Evolutionary conservation across 768 basidiomycete species (phyloP), one percentile per base, ranked within the genome.

Genomic region (Mrakia hoshinonis): DNA sequence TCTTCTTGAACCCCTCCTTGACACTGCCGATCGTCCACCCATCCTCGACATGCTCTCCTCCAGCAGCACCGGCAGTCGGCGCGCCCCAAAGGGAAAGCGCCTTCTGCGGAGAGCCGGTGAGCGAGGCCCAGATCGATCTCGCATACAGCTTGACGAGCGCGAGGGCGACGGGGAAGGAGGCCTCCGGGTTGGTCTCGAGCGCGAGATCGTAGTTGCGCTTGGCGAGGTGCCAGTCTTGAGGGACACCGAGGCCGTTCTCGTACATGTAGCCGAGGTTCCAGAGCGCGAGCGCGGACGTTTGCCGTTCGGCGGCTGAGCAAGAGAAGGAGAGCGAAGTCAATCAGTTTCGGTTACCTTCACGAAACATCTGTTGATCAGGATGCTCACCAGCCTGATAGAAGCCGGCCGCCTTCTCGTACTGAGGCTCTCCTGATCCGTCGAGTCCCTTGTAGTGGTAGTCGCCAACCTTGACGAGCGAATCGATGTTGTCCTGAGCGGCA

Each of bases 221-320:
- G 0, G 96, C 96, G 24, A 98, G 85, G 79, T 96, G 89, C 82
- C 91, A 98, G 79, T 99, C 96, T 88, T 90, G 89, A 31, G 89
- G 86, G 0, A 98, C 91, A 2, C 96, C 96, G 26, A 90, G 79
- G 0, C 96, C 96, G 75, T 92, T 91, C 81, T 98, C 95, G 79
- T 97, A 98, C 96, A 98, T 98, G 91, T 91, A 97, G 1, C 95
- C 96, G 13, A 98, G 81, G 77, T 97, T 96, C 92, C 92, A 97
- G 87, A 96, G 91, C 1, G 96, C 93, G 74, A 98, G 82, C 1
- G 96, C 92, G 75, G 92, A 96, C 76, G 89, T 75, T 73, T 94
- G 91, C 2, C 91, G 94, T 74, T 93, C 92, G 2, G 91, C 92
- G 4, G 96, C 96, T 60, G 38, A 24, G 36, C 24, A 36, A 6